Evolutionary conservation across 2,329 filamentous ascomycete genomes (phyloP).

Genomic region (Colletotrichum ledebouriae): DNA sequence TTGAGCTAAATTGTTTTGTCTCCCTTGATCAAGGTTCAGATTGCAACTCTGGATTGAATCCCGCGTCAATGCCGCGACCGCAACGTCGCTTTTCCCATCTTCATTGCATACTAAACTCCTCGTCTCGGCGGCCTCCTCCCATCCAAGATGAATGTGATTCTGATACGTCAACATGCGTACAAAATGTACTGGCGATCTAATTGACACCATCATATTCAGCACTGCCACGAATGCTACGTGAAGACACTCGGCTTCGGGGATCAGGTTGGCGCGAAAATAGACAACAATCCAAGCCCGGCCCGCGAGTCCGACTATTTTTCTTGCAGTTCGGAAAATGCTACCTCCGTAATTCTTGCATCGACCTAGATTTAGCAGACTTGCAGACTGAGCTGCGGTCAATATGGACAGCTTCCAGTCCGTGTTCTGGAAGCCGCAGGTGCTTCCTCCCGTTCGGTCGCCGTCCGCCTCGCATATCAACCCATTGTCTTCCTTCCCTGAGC

Average conservation of each 20-base stretch:
- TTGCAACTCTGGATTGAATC: too few relatives aligned
- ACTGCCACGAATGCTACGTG: not conserved
- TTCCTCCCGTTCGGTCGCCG: conserved; percentile 1
- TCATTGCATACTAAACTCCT: too few relatives aligned
- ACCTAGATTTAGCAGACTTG: conserved; percentile 3
- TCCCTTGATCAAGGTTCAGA: too few relatives aligned
- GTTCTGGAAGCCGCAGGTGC: conserved; percentile 20
- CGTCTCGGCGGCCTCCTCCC: too few relatives aligned
- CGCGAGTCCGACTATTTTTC: not conserved
- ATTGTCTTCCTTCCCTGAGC: not conserved
- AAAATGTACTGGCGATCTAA: too few relatives aligned
- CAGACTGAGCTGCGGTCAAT: not conserved
- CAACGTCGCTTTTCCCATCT: too few relatives aligned
- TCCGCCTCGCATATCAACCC: not conserved
- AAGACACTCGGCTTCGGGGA: not conserved
- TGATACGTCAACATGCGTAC: too few relatives aligned
- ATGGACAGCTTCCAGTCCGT: conserved; percentile 3
- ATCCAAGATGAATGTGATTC: too few relatives aligned
- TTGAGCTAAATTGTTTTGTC: too few relatives aligned
- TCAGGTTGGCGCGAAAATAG: not conserved
- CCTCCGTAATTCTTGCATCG: not conserved
- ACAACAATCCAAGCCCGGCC: not conserved
- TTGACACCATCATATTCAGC: too few relatives aligned
- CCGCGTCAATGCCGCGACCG: too few relatives aligned
- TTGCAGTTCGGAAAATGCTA: conserved; percentile 3